Evolutionary conservation across 1,139 yeast species (phyloP).

Genomic region (Pichia sp.): DNA sequence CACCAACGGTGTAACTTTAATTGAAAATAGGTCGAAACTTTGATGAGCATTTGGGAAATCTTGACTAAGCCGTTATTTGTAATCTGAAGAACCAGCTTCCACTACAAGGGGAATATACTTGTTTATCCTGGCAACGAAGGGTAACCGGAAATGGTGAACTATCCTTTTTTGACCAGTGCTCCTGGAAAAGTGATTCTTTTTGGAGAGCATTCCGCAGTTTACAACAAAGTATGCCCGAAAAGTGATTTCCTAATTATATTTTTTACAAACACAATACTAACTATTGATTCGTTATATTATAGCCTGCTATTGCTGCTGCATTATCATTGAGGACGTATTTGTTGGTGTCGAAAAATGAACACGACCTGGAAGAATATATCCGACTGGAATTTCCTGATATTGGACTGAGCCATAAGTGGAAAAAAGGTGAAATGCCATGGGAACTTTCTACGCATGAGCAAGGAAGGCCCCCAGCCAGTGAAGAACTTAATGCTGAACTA

Average conservation of each 20-base stretch:
- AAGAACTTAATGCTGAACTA: constrained; percentile 59
- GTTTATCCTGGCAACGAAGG: neutral
- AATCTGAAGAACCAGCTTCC: too few relatives aligned
- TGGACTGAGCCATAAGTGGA: constrained; percentile 61
- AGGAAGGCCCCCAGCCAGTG: constrained; percentile 44
- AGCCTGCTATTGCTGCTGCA: constrained; percentile 90
- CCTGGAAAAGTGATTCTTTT: constrained; percentile 96
- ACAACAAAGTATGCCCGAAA: constrained; percentile 54
- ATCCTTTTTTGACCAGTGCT: constrained; percentile 76
- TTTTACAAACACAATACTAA: constrained; percentile 7
- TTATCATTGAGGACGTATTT: constrained; percentile 77
- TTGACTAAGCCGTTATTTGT: too few relatives aligned
- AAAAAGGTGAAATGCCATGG: constrained; percentile 59
- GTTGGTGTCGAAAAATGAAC: constrained; percentile 44
- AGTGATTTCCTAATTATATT: neutral
- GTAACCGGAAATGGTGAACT: constrained; percentile 18
- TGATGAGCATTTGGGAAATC: neutral
- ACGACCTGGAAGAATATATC: constrained; percentile 39
- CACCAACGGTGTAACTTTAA: neutral
- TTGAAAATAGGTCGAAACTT: neutral
- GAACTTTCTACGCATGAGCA: constrained; percentile 31
- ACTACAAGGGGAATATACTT: too few relatives aligned
- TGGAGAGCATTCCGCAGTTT: constrained; percentile 97
- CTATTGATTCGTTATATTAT: constrained; percentile 2
- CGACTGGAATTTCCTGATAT: constrained; percentile 83